Evolutionary conservation across 768 basidiomycete species (phyloP), one percentile per base, ranked within the genome.

Genomic region (Scleroderma bovista): DNA sequence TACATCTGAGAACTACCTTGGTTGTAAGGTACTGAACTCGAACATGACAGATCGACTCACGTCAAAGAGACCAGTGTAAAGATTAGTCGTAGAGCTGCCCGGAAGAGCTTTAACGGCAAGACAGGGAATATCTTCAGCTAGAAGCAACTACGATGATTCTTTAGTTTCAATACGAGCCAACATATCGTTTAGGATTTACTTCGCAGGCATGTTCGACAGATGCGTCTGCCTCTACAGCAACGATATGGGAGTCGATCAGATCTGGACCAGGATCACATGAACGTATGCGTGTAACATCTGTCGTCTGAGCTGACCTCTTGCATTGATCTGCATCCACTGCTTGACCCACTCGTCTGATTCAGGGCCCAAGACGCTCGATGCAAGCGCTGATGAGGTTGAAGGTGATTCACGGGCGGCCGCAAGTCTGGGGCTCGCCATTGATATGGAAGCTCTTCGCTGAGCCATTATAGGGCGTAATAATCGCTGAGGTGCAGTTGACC

Each of bases 151-250:
- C 6, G 44, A 9, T 33, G 42, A 43, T 41, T 20, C 23, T 33
- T 53, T 37, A 55, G 39, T 23, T 31, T 34, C 23, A 39, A 24
- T n/a, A 5, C 9, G 16, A 19, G n/a, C 13, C 24, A 31, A 45
- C 42, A 32, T 12, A 7, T 38, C 31, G 22, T 17, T 19, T 11
- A 20, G 43, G 40, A 69, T 76, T 59, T 59, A 85, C 88, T 55
- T 88, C 87, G 60, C 88, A 91, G 12, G 88, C 88, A 39, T 87
- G 84, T 63, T 92, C 88, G 16, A 92, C 89, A 44, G 78, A 83
- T 8, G 76, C 80, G 40, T 88, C 80, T n/a, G 78, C 78, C 48
- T 83, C 81, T 10, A 91, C 75, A 23, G 74, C 70, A 15, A 88
- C 77, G 43, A 90, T 75, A 3, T 77, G 78, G 39, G 76, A 76